Evolutionary conservation across 2,329 filamentous ascomycete species (phyloP).

Genomic region (Diaporthe citri): DNA sequence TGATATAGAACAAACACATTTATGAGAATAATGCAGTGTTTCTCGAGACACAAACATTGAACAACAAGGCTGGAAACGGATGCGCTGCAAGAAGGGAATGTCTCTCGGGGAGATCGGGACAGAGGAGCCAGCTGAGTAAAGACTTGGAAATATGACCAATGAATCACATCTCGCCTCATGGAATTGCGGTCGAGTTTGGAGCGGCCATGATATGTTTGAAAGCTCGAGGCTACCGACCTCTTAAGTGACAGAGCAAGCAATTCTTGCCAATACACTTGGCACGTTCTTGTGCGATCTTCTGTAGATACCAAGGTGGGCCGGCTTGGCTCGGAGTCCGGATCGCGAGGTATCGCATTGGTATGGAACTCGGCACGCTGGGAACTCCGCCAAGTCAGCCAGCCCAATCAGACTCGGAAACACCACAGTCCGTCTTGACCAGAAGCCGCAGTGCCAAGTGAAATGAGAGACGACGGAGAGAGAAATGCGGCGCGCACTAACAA

Average conservation of each 20-base stretch:
- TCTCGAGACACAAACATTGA: not conserved
- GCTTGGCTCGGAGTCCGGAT: not conserved
- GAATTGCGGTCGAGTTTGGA: not conserved
- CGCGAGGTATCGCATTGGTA: not conserved
- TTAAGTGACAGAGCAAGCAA: not conserved
- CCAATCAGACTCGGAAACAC: not conserved
- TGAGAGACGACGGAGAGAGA: too few species aligned
- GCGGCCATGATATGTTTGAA: not conserved
- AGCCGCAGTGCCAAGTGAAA: not conserved
- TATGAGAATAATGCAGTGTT: not conserved
- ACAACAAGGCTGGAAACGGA: not conserved
- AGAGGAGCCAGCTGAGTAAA: not conserved
- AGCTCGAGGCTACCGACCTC: not conserved
- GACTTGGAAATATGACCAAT: not conserved
- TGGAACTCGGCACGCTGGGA: constrained; percentile 21
- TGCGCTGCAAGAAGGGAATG: too few species aligned
- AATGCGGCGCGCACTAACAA: not conserved
- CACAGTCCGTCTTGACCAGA: not conserved
- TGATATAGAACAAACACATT: not conserved
- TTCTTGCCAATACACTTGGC: not conserved
- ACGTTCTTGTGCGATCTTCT: not conserved
- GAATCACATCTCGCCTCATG: not conserved
- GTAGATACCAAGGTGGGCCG: too few species aligned
- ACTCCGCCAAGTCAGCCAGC: not conserved
- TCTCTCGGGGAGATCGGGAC: not conserved